These are phyloP conservation scores for Hanseniaspora nectarophila DNA, from an alignment of 805 yeast species.

Conservation along the genomic window DNA sequence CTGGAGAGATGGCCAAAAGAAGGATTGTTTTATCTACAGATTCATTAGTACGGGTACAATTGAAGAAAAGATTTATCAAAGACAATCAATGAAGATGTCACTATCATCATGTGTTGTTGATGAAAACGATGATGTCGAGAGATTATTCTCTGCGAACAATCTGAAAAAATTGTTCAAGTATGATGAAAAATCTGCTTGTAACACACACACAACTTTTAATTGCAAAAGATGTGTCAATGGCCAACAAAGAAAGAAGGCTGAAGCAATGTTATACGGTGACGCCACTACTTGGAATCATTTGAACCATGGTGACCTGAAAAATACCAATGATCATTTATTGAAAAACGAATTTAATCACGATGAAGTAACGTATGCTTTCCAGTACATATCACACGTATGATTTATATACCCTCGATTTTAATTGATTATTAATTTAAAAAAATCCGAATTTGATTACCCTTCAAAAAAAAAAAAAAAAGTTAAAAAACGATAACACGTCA, in stretches of 20 bases:
- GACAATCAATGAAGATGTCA: conserved; percentile 89
- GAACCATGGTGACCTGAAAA: conserved; percentile 45
- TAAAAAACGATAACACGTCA: too few relatives aligned
- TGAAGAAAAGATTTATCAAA: conserved; percentile 89
- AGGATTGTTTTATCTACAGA: conserved; percentile 88
- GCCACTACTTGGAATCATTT: conserved; percentile 96
- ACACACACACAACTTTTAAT: conserved; percentile 83
- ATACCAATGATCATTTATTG: conserved; percentile 66
- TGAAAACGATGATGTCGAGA: conserved; percentile 87
- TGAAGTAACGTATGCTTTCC: conserved; percentile 78
- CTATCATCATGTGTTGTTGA: conserved; percentile 93
- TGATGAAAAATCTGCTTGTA: conserved; percentile 57
- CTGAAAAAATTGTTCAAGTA: conserved; percentile 64
- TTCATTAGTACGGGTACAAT: conserved; percentile 90
- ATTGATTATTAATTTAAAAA: too few relatives aligned
- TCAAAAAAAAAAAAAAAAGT: too few relatives aligned
- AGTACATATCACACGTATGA: conserved; percentile 67
- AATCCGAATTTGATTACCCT: too few relatives aligned
- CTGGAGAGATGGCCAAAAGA: conserved; percentile 98
- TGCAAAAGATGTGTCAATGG: conserved; percentile 69
- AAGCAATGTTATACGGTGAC: conserved; percentile 92
- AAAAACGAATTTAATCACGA: conserved; percentile 57
- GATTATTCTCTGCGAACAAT: conserved; percentile 75
- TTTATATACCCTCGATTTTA: not conserved
- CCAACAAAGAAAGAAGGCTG: conserved; percentile 50